Base-by-base conservation (phyloP, 2,329 filamentous ascomycete genomes). In the Fusarium mangiferae region DNA sequence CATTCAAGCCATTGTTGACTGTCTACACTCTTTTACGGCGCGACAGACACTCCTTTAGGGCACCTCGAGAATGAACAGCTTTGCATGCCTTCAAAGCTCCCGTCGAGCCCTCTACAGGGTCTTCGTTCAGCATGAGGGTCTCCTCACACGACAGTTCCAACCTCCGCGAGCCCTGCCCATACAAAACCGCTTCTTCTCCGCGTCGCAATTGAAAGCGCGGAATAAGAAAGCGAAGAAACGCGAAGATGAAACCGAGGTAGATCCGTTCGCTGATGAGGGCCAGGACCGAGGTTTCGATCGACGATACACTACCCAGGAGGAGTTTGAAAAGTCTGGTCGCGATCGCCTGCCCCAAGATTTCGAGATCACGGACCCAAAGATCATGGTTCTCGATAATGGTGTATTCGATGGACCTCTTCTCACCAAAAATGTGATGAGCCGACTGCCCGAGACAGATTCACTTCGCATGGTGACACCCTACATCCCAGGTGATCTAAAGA, bases 81-180 rank as follows among this genome's bases (percentile, higher is more conserved):
- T 81, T 30, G 66, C 74, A 62, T 87, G 84, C 69, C 73, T 86
- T 46, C 84, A 84, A 78, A 85, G 82, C 72, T 83, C 85, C 58
- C 83, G 84, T n/a, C 75, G 81, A 41, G 85, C 86, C 68, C 83
- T 89, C 10, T 83, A 84, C 51, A 81, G 83, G 60, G 84, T 87
- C 54, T 87, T 89, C 73, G 72, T 88, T 71, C 78, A 81, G 61
- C 77, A 69, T 46, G 77, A 79, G 68, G 60, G 72, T 45, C 58
- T 72, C 26, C 61, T 81, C 51, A 60, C 75, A 41, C 73, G 75
- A 61, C 72, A 77, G 44, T 72, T 77, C 65, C 66, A 74, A 49
- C 56, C 62, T 41, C 39, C 59, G 18, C 54, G 55, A n/a, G 51
- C 48, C 10, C 28, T 68, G 48, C 62, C 65, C 2, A 36, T 73